Evolutionary conservation across 495 filamentous ascomycete species (phyloP).

Genomic region (Astrocystis sublimbata): DNA sequence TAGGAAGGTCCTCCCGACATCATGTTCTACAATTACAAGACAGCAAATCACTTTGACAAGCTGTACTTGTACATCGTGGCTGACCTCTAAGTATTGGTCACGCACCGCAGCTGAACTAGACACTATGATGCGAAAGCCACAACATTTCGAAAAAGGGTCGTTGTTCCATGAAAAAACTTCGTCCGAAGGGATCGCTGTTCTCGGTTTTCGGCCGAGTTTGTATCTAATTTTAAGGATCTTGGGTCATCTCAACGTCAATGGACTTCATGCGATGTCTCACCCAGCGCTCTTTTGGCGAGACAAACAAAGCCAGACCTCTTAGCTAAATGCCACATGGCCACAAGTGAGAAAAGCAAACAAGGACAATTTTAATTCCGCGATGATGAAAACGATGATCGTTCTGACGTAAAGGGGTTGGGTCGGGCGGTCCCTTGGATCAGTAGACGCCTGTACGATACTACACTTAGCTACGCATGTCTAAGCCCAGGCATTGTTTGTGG

Average conservation of each 20-base stretch:
- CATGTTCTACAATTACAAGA: neutral
- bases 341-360: neutral
- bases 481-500: neutral
- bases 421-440: neutral
- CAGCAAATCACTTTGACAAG: neutral
- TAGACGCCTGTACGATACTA: neutral
- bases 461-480: neutral
- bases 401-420: neutral
- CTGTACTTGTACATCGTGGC: neutral
- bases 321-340: neutral
- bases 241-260: conserved; percentile 2
- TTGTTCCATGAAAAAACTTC: neutral
- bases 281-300: too few species aligned
- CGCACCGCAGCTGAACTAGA: neutral
- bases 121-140: neutral
- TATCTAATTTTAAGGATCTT: neutral
- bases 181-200: neutral
- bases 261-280: conserved; percentile 12
- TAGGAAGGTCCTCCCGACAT: neutral
- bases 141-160: neutral
- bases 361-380: neutral
- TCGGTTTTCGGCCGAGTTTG: conserved; percentile 3
- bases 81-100: neutral
- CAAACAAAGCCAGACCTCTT: neutral
- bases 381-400: neutral